Conservation (phyloP, 352 stramenopile species). For the Phytopythium boreale region DNA sequence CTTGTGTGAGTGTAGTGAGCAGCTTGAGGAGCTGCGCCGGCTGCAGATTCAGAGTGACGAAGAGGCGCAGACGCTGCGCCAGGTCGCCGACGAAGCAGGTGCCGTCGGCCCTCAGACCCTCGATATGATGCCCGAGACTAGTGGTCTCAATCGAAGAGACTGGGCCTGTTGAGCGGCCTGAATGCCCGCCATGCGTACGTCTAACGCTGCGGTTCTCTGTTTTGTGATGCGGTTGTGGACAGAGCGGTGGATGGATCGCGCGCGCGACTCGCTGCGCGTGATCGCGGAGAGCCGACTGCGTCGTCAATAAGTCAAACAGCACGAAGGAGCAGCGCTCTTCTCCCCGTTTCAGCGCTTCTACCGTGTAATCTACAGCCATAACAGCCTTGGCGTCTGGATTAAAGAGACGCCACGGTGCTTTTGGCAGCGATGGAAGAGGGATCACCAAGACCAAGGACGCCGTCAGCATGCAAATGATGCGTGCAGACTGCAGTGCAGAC, state of each 20-base stretch:
- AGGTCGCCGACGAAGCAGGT: constrained; percentile 83
- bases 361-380: not conserved
- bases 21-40: constrained; percentile 72
- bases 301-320: constrained; percentile 18
- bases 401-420: not conserved
- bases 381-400: not conserved
- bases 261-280: constrained; percentile 76
- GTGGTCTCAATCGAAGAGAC: not conserved
- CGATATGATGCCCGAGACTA: too few relatives aligned
- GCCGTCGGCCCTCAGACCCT: not conserved
- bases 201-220: not conserved
- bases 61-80: constrained; percentile 76
- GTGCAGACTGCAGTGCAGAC: too few relatives aligned
- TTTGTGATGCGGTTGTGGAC: constrained; percentile 3
- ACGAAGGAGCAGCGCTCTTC: not conserved
- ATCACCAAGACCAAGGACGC: too few relatives aligned
- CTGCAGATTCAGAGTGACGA: constrained; percentile 85
- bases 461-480: too few relatives aligned
- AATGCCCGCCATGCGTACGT: not conserved
- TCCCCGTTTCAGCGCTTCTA: too few relatives aligned
- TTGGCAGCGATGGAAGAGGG: too few relatives aligned
- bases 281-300: constrained; percentile 79
- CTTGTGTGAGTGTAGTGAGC: constrained; percentile 34
- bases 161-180: not conserved
- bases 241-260: constrained; percentile 83